Conservation (phyloP, 345 rosid genomes). For the Euphorbia pulcherrima region DNA sequence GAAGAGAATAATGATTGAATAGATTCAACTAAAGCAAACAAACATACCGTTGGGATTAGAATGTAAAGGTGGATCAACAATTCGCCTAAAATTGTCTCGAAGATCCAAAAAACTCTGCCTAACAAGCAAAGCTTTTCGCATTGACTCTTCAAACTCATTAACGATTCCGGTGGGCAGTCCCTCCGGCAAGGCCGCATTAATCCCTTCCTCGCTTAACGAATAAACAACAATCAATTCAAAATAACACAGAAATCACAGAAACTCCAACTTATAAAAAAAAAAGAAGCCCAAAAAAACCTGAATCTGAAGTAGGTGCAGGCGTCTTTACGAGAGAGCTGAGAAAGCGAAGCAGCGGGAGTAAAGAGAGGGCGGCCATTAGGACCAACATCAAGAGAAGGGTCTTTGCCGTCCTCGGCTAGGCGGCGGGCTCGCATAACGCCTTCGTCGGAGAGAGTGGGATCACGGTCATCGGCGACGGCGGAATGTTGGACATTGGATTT, state of each 20-base stretch:
- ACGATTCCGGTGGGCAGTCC: conserved; percentile 74
- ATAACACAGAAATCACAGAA: not conserved
- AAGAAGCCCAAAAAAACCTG: conserved; percentile 32
- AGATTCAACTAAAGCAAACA: not conserved
- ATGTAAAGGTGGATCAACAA: conserved; percentile 72
- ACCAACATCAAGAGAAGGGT: conserved; percentile 65
- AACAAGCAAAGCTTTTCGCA: conserved; percentile 70
- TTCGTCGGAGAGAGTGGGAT: conserved; percentile 30
- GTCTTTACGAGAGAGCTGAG: conserved; percentile 60
- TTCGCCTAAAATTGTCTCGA: conserved; percentile 83
- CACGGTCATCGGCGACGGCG: conserved; percentile 31
- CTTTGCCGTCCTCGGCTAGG: conserved; percentile 59
- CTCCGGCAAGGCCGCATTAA: conserved; percentile 63
- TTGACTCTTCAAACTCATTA: conserved; percentile 73
- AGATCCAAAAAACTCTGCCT: conserved; percentile 76
- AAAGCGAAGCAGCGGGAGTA: conserved; percentile 54
- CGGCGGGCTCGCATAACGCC: conserved; percentile 50
- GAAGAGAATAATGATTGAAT: too few relatives aligned
- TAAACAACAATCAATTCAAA: not conserved
- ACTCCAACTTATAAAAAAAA: not conserved
- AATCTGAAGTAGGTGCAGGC: conserved; percentile 70
- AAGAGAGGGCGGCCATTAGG: conserved; percentile 69
- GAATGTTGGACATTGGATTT: conserved; percentile 26
- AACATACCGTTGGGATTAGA: conserved; percentile 46
- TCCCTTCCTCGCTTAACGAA: conserved; percentile 38